These are phyloP conservation scores for Podaxis sp. DNA, from an alignment of 768 basidiomycete genomes.

Conservation along the genomic window DNA sequence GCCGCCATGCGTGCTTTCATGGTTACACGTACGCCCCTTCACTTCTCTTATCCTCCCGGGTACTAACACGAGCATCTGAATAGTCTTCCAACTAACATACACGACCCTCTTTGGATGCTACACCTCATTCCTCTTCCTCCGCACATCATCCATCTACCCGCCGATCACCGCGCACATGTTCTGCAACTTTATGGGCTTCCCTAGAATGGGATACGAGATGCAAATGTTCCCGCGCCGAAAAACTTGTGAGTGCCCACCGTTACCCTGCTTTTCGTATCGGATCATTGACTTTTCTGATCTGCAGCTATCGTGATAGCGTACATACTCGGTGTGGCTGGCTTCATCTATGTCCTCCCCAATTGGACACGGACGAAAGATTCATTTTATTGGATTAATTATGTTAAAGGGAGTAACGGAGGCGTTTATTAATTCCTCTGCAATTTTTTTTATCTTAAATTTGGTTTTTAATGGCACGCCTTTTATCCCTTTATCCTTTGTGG, in stretches of 20 bases:
- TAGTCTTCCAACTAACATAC: conserved; percentile 87
- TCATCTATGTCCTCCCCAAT: conserved; percentile 44
- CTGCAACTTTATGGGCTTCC: conserved; percentile 95
- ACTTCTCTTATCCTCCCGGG: neutral
- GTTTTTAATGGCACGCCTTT: neutral
- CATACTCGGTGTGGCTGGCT: conserved; percentile 57
- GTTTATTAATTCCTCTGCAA: neutral
- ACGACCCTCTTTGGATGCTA: conserved; percentile 93
- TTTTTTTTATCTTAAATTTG: neutral
- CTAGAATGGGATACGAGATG: conserved; percentile 62
- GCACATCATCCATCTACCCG: conserved; percentile 80
- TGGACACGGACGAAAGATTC: conserved; percentile 26
- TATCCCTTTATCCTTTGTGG: neutral
- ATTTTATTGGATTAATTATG: conserved; percentile 22
- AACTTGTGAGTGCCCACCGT: conserved; percentile 41
- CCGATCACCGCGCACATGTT: conserved; percentile 82
- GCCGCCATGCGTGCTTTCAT: conserved; percentile 67
- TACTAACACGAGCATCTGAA: neutral
- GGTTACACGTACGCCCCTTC: conserved; percentile 46
- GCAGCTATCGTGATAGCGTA: conserved; percentile 59
- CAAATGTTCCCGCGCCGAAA: conserved; percentile 49
- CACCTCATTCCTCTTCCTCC: conserved; percentile 81
- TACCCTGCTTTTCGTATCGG: neutral
- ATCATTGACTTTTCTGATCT: conserved; percentile 15
- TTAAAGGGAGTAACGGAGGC: neutral